Conservation (phyloP, 2,329 filamentous ascomycete genomes). For the Graphiopsis chlorocephala region DNA sequence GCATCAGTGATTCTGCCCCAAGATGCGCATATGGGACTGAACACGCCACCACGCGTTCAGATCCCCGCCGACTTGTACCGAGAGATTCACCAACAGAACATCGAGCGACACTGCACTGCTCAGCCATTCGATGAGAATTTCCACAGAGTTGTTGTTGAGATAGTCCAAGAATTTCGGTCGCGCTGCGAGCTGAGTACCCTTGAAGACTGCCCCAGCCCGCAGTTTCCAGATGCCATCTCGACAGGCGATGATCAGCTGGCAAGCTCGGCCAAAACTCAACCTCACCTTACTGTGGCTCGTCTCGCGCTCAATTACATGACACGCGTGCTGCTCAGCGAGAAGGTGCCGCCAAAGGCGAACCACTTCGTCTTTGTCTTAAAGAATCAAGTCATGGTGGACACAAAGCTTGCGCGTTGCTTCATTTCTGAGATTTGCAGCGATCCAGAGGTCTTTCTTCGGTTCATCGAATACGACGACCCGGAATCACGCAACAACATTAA, state of each 20-base stretch:
- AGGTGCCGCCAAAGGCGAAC: neutral
- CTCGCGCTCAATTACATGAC: conserved; percentile 2
- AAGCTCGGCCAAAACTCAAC: neutral
- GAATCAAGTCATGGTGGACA: neutral
- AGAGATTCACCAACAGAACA: conserved; percentile 20
- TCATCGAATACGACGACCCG: neutral
- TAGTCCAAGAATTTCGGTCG: neutral
- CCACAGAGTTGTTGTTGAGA: neutral
- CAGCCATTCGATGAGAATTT: conserved; percentile 28
- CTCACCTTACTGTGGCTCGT: neutral
- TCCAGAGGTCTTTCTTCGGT: neutral
- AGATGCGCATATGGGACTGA: neutral
- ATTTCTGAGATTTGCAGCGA: neutral
- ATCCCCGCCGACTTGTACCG: conserved; percentile 12
- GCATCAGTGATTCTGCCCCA: neutral
- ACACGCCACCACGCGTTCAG: conserved; percentile 2
- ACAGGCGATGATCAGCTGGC: neutral
- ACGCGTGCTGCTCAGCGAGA: conserved; percentile 11
- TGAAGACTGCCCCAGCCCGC: neutral
- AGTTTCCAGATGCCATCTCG: neutral
- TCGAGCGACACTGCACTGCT: conserved; percentile 19
- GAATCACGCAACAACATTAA: neutral
- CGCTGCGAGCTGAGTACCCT: neutral
- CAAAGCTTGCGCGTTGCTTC: conserved; percentile 3
- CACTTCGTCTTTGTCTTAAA: neutral